These are phyloP conservation scores for Mortierella hygrophila DNA, from an alignment of 192 early-diverging fungal genomes.

Conservation along the genomic window DNA sequence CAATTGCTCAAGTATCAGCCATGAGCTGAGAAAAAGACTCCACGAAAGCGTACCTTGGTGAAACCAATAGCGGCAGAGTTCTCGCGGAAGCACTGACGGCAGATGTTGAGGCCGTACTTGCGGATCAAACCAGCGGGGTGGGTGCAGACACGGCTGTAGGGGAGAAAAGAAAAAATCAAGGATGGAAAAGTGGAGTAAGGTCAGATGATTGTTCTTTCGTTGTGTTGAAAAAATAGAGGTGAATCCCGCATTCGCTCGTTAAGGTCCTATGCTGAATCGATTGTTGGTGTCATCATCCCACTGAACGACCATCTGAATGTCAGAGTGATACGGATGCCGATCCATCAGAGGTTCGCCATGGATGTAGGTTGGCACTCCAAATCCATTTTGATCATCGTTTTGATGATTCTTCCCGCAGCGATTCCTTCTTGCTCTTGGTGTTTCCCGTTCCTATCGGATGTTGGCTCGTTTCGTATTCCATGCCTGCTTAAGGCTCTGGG, in stretches of 20 bases:
- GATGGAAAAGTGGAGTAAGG: neutral
- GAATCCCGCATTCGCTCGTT: neutral
- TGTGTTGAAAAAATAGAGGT: neutral
- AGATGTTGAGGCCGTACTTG: constrained; percentile 99
- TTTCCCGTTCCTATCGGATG: no score
- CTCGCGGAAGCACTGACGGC: constrained; percentile 99
- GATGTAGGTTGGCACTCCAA: neutral
- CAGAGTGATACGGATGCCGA: neutral
- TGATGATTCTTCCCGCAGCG: neutral
- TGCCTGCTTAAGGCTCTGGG: no score
- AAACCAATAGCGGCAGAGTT: constrained; percentile 98
- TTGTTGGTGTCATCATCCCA: neutral
- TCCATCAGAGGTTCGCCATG: constrained; percentile 26
- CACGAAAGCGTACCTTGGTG: constrained; percentile 81
- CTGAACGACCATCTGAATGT: neutral
- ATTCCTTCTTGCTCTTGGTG: neutral
- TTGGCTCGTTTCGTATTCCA: no score
- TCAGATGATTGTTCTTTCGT: neutral
- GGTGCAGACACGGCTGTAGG: constrained; percentile 92
- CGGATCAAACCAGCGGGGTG: constrained; percentile 99
- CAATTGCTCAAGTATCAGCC: neutral
- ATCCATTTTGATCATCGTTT: neutral
- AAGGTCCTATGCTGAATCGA: neutral
- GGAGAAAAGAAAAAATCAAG: constrained; percentile 1
- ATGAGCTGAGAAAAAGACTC: neutral